A percentile compares a stretch with the other conserved stretches of the same genome.
Conservation (phyloP, 352 stramenopile genomes). For the Pythium apleroticum region DNA sequence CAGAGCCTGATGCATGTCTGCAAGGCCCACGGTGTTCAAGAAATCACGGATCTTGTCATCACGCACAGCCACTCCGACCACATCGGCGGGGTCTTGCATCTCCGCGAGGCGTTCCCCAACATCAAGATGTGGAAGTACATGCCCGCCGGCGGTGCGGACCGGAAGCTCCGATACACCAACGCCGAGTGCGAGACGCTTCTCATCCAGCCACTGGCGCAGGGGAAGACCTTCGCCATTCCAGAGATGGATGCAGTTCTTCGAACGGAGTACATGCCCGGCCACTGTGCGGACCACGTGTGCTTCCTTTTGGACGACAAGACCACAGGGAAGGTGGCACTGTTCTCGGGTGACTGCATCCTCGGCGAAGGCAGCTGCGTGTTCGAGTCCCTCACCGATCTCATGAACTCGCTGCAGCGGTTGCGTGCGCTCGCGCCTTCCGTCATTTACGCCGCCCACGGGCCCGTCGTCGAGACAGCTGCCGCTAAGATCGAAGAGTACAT, state of each 20-base stretch:
- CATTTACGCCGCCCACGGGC: slow-evolving; percentile 80
- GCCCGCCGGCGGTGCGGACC: slow-evolving; percentile 35
- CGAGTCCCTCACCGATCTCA: slow-evolving; percentile 78
- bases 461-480: slow-evolving; percentile 57
- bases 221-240: slow-evolving; percentile 35
- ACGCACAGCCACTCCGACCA: slow-evolving; percentile 91
- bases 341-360: slow-evolving; percentile 86
- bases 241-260: slow-evolving; percentile 33
- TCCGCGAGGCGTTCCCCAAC: slow-evolving; percentile 52
- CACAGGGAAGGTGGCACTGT: slow-evolving; percentile 34
- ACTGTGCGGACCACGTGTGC: slow-evolving; percentile 85
- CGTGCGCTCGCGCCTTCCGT: slow-evolving; percentile 33
- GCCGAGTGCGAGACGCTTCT: slow-evolving; percentile 46
- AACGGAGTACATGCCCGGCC: slow-evolving; percentile 77
- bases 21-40: slow-evolving; percentile 34
- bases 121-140: slow-evolving; percentile 76
- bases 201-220: slow-evolving; percentile 40
- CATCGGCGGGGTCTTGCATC: slow-evolving; percentile 72
- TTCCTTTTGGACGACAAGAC: slow-evolving; percentile 56
- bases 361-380: slow-evolving; percentile 86
- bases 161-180: slow-evolving; percentile 45
- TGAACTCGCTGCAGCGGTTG: slow-evolving; percentile 65
- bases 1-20: slow-evolving; percentile 44
- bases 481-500: slow-evolving; percentile 81
- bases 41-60: slow-evolving; percentile 80